These are phyloP conservation scores for Colletotrichum sp. DNA, from an alignment of 2,329 filamentous ascomycete genomes.

Conservation along the genomic window DNA sequence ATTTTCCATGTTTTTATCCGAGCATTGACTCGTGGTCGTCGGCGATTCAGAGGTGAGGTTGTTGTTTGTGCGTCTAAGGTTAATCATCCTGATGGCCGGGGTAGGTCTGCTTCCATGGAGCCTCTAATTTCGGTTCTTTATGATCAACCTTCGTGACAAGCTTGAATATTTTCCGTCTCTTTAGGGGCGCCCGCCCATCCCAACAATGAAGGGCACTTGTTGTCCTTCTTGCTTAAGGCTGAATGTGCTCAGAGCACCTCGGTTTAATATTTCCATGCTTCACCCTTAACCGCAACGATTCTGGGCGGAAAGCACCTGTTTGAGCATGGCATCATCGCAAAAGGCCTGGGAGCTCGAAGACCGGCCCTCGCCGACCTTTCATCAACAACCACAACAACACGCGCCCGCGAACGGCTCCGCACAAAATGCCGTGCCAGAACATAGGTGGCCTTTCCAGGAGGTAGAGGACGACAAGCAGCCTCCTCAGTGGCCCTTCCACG, in stretches of 20 bases:
- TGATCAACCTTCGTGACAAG: not conserved
- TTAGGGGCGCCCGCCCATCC: not conserved
- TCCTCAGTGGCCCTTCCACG: not conserved
- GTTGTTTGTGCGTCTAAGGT: not conserved
- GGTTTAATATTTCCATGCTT: not conserved
- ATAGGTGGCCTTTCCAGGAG: not conserved
- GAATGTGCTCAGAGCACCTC: not conserved
- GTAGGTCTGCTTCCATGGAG: not conserved
- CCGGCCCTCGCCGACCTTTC: not conserved
- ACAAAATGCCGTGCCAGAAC: not conserved
- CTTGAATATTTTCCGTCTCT: not conserved
- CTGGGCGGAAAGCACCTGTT: not conserved
- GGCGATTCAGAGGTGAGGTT: not conserved
- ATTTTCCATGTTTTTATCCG: not conserved
- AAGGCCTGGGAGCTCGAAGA: slow-evolving; percentile 6
- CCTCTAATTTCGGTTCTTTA: not conserved
- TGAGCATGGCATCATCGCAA: not conserved
- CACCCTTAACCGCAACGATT: not conserved
- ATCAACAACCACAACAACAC: not conserved
- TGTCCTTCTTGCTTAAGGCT: not conserved
- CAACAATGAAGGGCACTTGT: not conserved
- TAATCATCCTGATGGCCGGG: not conserved
- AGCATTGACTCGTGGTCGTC: not conserved
- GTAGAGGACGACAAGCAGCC: not conserved
- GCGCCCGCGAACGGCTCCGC: not conserved